Base-by-base conservation (phyloP, 1,284 basidiomycete species). In the Sporisorium scitamineum region DNA sequence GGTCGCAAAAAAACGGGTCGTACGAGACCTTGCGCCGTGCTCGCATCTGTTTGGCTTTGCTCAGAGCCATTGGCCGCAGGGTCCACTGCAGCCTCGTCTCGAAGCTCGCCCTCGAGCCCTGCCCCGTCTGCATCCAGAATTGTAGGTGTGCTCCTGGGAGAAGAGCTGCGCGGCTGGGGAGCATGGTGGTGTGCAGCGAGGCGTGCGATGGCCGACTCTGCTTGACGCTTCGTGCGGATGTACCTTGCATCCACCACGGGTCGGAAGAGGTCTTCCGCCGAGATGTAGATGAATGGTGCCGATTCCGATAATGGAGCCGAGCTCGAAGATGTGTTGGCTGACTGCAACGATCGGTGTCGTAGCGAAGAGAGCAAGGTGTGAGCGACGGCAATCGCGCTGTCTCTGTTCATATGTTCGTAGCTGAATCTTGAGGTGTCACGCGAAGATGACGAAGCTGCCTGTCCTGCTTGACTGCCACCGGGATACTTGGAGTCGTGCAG, bases 181-280 rank as follows among this genome's bases (percentile, higher is more conserved):
- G 89, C 73, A 95, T 89, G 86, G 92, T 93, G 29, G 94, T 68
- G 64, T 13, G 62, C 39, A 27, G 77, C 65, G 3, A 79, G 56
- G 11, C 65, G 63, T 5, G 70, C 42, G 59, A 98, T 92, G 34
- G 87, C 88, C 26, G 87, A 85, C 82, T 97, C 95, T 18, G 96
- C 94, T 82, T 95, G 90, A 22, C 94, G 90, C 87, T 99, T 98
- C 5, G 93, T 92, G 80, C 91, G 88, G 76, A 97, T 94, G 87
- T 98, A 98, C 44, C 92, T 87, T 0, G 90, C 88, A 26, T 95
- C 91, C 34, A 98, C 90, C 74, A 96, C 83, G 2, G 96, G 96
- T 27, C 93, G 89, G 87, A 92, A 94, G 47, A 95, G 90, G 82
- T 97, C 95, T 79, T 95, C 95, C 5, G 96, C 95, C 34, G 96